Evolutionary conservation across 495 filamentous ascomycete species (phyloP).

Genomic region (Collariella sp.): DNA sequence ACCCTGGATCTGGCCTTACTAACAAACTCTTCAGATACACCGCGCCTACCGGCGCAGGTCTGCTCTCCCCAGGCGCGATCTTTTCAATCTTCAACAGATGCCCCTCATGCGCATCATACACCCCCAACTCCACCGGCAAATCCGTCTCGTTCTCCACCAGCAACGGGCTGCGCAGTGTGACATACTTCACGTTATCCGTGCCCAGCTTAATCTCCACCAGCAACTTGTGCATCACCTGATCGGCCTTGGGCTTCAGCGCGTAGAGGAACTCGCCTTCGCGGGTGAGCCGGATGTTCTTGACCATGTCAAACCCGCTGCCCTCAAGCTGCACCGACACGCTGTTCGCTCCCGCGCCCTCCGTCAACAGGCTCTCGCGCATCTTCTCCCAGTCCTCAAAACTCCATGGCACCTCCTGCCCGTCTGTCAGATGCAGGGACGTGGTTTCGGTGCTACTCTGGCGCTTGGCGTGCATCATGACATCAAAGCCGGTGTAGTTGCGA

Average conservation of each 20-base stretch:
- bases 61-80: slow-evolving; percentile 81
- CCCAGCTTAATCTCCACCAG: slow-evolving; percentile 89
- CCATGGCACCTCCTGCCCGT: slow-evolving; percentile 91
- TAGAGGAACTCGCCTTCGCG: slow-evolving; percentile 91
- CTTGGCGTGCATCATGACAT: slow-evolving; percentile 74
- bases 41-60: slow-evolving; percentile 87
- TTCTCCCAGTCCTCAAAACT: slow-evolving; percentile 92
- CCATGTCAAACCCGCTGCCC: slow-evolving; percentile 83
- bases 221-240: slow-evolving; percentile 75
- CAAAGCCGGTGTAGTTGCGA: slow-evolving; percentile 90
- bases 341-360: slow-evolving; percentile 63
- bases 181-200: slow-evolving; percentile 90
- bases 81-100: slow-evolving; percentile 97
- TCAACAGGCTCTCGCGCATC: slow-evolving; percentile 81
- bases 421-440: slow-evolving; percentile 67
- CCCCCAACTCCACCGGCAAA: slow-evolving; percentile 90
- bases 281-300: slow-evolving; percentile 80
- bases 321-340: slow-evolving; percentile 77
- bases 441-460: slow-evolving; percentile 47
- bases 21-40: slow-evolving; percentile 83
- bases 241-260: slow-evolving; percentile 67
- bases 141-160: slow-evolving; percentile 96
- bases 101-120: slow-evolving; percentile 80
- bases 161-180: slow-evolving; percentile 91
- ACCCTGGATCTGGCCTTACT: slow-evolving; percentile 90